Base-by-base conservation (phyloP, 768 basidiomycete genomes). In the Pulveroboletus sp. region DNA sequence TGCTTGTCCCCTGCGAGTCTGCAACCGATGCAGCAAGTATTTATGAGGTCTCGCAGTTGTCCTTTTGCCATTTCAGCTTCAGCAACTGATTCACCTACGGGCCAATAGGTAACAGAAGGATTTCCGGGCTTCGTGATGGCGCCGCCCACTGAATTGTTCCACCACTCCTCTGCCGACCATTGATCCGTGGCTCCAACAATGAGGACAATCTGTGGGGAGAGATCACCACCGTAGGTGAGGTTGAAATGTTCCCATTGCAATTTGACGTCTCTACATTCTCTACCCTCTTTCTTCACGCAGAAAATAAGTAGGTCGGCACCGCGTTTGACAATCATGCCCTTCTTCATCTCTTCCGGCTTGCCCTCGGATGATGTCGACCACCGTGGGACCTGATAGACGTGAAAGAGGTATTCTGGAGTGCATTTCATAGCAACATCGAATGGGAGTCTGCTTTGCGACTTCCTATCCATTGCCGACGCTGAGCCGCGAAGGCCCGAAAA, bases 21-120 rank as follows among this genome's bases (percentile, higher is more conserved):
- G 54, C 57, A 62, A 27, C 63, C 64, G 11, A 64, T 60, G 50
- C 64, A 66, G 28, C 47, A 44, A 31, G 49, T 36, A n/a, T 58
- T 55, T 27, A 65, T 15, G 36, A 65, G 51, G 31, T 40, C 13
- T 18, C 47, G 53, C 33, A 64, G 27, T 24, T 31, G 51, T 38
- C 6, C 26, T 21, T 18, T 55, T 15, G 37, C 50, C 5, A 3
- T 37, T 30, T 60, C 50, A n/a, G 10, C 24, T 24, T 53, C 51
- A 8, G 33, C 38, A 8, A 9, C 7, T 15, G 43, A 30, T 14
- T 32, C 9, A 39, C 24, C 40, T 8, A 7, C n/a, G 14, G 62
- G 63, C 63, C 51, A 62, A 51, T 50, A 55, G 6, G 55, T 35
- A 28, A 66, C 28, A 26, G 41, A 56, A 27, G 50, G 49, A 15